These are phyloP conservation scores for Amauroascus niger DNA, from an alignment of 2,329 filamentous ascomycete species.

Conservation along the genomic window DNA sequence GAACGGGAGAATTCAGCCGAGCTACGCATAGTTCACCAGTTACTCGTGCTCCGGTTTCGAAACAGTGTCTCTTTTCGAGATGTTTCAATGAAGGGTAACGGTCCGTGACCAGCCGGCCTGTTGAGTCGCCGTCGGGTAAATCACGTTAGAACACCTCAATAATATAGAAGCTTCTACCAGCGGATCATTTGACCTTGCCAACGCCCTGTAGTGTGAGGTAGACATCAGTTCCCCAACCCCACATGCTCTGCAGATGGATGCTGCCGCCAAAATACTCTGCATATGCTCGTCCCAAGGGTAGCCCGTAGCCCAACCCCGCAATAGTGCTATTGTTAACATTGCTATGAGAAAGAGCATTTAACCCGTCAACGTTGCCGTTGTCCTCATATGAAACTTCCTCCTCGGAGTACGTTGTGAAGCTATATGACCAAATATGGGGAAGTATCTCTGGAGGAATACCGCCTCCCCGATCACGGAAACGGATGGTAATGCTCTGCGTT, in stretches of 20 bases:
- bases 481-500: slow-evolving; percentile 78
- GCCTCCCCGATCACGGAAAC: slow-evolving; percentile 89
- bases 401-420: slow-evolving; percentile 87
- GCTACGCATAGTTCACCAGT: slow-evolving; percentile 25
- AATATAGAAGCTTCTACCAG: not conserved
- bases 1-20: slow-evolving; percentile 36
- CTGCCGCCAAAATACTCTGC: slow-evolving; percentile 97
- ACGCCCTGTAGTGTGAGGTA: slow-evolving; percentile 55
- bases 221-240: slow-evolving; percentile 76
- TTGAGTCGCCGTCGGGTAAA: not conserved
- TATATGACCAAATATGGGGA: slow-evolving; percentile 90
- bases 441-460: slow-evolving; percentile 79
- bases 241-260: slow-evolving; percentile 87
- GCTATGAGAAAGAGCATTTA: slow-evolving; percentile 64
- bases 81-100: too few species aligned
- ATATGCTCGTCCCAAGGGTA: slow-evolving; percentile 84
- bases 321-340: slow-evolving; percentile 71
- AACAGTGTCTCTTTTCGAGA: too few species aligned
- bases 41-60: too few species aligned
- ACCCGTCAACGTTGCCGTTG: slow-evolving; percentile 52
- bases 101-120: too few species aligned
- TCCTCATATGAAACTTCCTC: slow-evolving; percentile 43
- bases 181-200: slow-evolving; percentile 38
- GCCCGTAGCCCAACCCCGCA: slow-evolving; percentile 82
- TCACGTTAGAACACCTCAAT: not conserved